These are phyloP conservation scores for Cyberlindnera subsufficiens DNA, from an alignment of 805 yeast species.

Conservation along the genomic window DNA sequence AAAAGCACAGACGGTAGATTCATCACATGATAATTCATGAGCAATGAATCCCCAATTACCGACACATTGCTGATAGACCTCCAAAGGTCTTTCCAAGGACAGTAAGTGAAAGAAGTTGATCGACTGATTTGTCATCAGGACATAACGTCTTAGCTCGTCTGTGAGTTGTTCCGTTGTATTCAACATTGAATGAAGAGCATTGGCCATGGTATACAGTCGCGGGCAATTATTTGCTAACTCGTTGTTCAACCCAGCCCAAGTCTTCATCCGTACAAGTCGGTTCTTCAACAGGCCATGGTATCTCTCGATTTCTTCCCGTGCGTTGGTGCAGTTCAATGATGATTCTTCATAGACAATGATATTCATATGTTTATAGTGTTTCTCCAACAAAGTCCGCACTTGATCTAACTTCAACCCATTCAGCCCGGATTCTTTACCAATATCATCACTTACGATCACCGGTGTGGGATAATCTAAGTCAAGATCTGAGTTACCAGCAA, in stretches of 20 bases:
- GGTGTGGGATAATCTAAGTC: constrained; percentile 23
- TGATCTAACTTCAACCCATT: constrained; percentile 12
- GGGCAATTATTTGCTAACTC: constrained; percentile 16
- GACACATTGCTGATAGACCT: constrained; percentile 32
- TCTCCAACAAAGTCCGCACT: constrained; percentile 8
- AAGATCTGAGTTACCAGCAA: constrained; percentile 21
- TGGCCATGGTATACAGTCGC: constrained; percentile 30
- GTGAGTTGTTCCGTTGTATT: constrained; percentile 14
- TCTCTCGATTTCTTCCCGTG: constrained; percentile 15
- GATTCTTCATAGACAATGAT: constrained; percentile 13
- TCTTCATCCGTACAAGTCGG: constrained; percentile 31
- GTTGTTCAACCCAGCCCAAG: constrained; percentile 36
- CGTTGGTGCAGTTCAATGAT: constrained; percentile 11
- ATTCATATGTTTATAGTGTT: constrained; percentile 22
- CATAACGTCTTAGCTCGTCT: constrained; percentile 11
- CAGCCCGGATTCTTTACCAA: constrained; percentile 4
- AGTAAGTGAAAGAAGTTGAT: constrained; percentile 25
- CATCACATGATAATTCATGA: constrained; percentile 58
- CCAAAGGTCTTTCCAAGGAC: constrained; percentile 17
- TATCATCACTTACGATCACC: constrained; percentile 18
- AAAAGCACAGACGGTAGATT: constrained; percentile 54
- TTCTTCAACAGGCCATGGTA: constrained; percentile 19
- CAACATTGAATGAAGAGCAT: constrained; percentile 22
- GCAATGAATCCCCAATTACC: constrained; percentile 70
- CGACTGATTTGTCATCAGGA: constrained; percentile 21